Percentiles rank a stretch among this genome's conserved stretches.
Conservation (phyloP, 2,329 filamentous ascomycete species). For the Fusarium burgessii region DNA sequence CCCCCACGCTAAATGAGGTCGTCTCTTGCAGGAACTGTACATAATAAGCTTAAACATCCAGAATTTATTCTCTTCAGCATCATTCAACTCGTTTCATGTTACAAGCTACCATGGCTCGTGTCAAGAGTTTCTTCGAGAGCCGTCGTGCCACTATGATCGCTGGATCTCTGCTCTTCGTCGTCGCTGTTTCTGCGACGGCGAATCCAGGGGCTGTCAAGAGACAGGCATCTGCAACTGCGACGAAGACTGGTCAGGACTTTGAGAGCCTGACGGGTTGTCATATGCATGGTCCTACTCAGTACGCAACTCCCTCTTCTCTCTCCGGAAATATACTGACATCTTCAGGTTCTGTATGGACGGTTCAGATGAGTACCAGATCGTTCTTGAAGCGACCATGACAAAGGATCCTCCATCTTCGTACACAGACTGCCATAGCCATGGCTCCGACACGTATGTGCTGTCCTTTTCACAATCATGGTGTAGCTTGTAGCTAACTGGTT, state of each 20-base stretch:
- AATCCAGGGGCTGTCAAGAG: slow-evolving; percentile 29
- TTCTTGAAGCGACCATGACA: slow-evolving; percentile 34
- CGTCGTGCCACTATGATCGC: slow-evolving; percentile 20
- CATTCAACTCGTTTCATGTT: slow-evolving; percentile 2
- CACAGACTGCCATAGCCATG: slow-evolving; percentile 43
- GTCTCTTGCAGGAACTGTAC: neutral
- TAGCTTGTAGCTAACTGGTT: neutral
- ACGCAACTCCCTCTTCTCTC: rapidly evolving
- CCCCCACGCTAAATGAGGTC: slow-evolving; percentile 15
- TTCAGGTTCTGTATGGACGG: slow-evolving; percentile 40
- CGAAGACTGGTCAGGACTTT: slow-evolving; percentile 19
- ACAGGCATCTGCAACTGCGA: slow-evolving; percentile 29
- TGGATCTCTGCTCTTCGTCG: slow-evolving; percentile 26
- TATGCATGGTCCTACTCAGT: slow-evolving; percentile 40
- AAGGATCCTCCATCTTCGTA: slow-evolving; percentile 38
- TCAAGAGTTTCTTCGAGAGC: slow-evolving; percentile 20
- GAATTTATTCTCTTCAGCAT: neutral
- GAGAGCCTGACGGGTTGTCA: slow-evolving; percentile 42
- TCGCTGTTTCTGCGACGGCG: slow-evolving; percentile 38
- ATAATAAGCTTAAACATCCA: slow-evolving; percentile 6
- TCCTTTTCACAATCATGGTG: rapidly evolving
- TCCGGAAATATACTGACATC: neutral
- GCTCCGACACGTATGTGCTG: slow-evolving; percentile 27
- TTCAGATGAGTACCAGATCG: slow-evolving; percentile 39
- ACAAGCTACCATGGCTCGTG: slow-evolving; percentile 29